Evolutionary conservation across 2,329 filamentous ascomycete species (phyloP).

Genomic region (Chaetomium sp.): DNA sequence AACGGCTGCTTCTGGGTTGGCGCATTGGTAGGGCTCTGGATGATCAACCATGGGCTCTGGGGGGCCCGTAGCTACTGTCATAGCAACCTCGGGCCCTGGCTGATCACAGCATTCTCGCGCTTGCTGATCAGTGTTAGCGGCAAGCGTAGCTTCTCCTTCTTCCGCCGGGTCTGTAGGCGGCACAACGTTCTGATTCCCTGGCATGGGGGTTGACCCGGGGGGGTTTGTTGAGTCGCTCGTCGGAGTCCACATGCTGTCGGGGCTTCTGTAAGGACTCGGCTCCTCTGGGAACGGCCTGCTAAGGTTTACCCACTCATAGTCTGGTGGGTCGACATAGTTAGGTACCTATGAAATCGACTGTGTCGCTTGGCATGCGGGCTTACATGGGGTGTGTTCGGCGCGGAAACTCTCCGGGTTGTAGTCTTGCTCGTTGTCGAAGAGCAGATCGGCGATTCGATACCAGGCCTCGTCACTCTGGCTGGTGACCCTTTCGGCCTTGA

Average conservation of each 20-base stretch:
- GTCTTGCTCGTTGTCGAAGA: neutral
- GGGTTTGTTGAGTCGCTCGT: neutral
- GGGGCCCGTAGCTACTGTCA: neutral
- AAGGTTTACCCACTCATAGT: neutral
- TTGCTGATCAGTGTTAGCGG: no score
- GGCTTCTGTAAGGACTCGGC: neutral
- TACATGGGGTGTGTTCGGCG: neutral
- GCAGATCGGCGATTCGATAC: neutral
- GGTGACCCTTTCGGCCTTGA: neutral
- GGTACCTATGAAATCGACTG: neutral
- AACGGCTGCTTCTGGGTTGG: slow-evolving; percentile 3
- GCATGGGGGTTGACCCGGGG: neutral
- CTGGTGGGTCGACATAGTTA: neutral
- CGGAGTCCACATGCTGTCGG: slow-evolving; percentile 2
- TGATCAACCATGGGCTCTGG: neutral
- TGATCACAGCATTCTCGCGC: neutral
- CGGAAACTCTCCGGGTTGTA: neutral
- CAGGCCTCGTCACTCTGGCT: slow-evolving; percentile 7
- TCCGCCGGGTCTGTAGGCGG: neutral
- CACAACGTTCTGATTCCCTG: neutral
- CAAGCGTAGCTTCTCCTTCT: neutral
- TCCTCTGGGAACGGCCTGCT: neutral
- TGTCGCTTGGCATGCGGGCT: neutral
- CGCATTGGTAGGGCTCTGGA: neutral
- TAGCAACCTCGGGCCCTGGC: neutral